phyloP scores from a whole-genome alignment of 768 basidiomycete genomes.

The Mycena pura region DNA sequence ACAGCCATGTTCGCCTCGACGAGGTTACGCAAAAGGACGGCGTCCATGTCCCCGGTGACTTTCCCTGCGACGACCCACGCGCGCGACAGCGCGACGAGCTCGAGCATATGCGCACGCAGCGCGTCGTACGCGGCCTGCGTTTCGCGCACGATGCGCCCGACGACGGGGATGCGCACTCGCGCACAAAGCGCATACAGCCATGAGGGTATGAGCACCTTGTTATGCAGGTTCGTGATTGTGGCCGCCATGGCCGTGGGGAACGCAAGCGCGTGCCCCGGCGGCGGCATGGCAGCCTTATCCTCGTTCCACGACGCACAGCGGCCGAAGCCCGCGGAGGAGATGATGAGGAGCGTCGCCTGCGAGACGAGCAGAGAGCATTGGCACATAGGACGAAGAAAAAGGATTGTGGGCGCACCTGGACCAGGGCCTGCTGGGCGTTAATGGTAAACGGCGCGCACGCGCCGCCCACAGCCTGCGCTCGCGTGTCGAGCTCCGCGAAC shows the following conservation, averaged over 20 bases:
- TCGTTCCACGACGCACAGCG: conserved; percentile 40
- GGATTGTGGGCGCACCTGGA: not conserved
- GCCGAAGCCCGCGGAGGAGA: conserved; percentile 51
- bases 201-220: conserved; percentile 39
- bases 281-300: conserved; percentile 33
- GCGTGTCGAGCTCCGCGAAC: conserved; percentile 46
- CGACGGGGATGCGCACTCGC: conserved; percentile 38
- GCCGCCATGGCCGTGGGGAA: conserved; percentile 42
- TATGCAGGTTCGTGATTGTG: conserved; percentile 36
- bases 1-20: conserved; percentile 55
- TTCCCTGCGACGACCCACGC: conserved; percentile 39
- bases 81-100: conserved; percentile 46
- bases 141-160: conserved; percentile 40
- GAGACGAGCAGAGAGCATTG: not conserved
- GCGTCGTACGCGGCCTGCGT: conserved; percentile 42
- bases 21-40: conserved; percentile 51
- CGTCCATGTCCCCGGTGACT: conserved; percentile 31
- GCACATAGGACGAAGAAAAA: not conserved
- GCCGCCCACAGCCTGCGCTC: not conserved
- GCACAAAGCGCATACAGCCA: conserved; percentile 41
- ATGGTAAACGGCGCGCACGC: not conserved
- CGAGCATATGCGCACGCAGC: conserved; percentile 47
- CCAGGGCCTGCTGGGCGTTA: not conserved
- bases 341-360: conserved; percentile 42
- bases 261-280: conserved; percentile 40